phyloP scores from a whole-genome alignment of 345 rosid genomes.

The Durio zibethinus region DNA sequence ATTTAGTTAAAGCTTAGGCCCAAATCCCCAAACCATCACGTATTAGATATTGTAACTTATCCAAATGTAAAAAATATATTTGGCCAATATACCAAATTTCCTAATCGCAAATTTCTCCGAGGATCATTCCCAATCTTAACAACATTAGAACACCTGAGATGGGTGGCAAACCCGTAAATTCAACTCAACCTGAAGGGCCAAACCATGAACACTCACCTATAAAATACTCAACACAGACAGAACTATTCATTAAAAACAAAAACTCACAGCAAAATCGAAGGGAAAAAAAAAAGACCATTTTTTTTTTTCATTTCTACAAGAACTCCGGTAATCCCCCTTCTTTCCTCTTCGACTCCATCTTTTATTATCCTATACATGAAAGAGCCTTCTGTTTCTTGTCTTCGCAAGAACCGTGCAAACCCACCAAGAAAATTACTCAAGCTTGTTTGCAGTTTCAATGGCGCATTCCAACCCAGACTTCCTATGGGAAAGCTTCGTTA shows the following conservation, averaged over 20 bases:
- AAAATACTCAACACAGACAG: neutral
- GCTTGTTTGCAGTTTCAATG: constrained; percentile 38
- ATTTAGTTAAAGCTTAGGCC: no score
- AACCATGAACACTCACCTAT: neutral
- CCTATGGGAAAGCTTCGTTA: constrained; percentile 6
- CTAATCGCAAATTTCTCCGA: neutral
- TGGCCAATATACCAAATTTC: no score
- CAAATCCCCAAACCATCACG: no score
- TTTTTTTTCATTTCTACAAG: neutral
- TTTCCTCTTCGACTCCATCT: neutral
- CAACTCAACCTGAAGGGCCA: neutral
- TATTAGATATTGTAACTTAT: no score
- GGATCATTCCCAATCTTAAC: neutral
- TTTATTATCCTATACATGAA: constrained; percentile 16
- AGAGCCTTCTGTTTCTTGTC: constrained; percentile 14
- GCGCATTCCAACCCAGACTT: constrained; percentile 21
- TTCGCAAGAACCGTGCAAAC: constrained; percentile 13
- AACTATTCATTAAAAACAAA: neutral
- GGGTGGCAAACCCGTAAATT: neutral
- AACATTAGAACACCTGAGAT: neutral
- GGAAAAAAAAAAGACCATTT: no score
- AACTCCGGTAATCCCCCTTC: neutral
- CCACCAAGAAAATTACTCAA: constrained; percentile 19
- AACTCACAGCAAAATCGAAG: neutral
- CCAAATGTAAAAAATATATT: no score